Percentiles rank a stretch among this genome's conserved stretches.
These are phyloP conservation scores for Earliella scabrosa DNA, from an alignment of 1,284 basidiomycete genomes.

Conservation along the genomic window DNA sequence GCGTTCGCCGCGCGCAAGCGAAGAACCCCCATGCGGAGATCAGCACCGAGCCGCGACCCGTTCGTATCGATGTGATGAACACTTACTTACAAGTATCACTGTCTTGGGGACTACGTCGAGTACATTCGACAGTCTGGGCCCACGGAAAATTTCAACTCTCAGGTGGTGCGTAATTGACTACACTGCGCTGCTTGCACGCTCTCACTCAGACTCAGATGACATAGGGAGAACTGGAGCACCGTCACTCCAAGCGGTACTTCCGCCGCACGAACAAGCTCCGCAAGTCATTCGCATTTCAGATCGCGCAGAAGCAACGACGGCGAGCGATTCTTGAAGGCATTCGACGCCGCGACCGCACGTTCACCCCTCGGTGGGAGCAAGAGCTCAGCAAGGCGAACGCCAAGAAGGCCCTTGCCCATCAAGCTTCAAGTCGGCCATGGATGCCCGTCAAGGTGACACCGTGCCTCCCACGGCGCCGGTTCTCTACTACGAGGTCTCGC, in stretches of 20 bases:
- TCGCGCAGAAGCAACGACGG: constrained; percentile 19
- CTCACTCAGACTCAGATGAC: neutral
- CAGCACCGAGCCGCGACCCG: neutral
- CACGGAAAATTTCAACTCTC: constrained; percentile 39
- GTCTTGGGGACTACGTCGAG: constrained; percentile 30
- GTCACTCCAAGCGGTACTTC: constrained; percentile 21
- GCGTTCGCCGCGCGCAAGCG: constrained; percentile 13
- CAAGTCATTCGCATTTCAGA: constrained; percentile 7
- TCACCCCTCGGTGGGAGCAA: neutral
- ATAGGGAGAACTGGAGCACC: neutral
- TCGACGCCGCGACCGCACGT: neutral
- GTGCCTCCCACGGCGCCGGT: neutral
- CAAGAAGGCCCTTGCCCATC: constrained; percentile 12
- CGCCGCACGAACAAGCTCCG: neutral
- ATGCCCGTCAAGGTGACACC: constrained; percentile 15
- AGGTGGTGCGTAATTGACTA: constrained; percentile 29
- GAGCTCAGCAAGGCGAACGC: neutral
- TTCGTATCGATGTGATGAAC: neutral
- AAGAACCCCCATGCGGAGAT: neutral
- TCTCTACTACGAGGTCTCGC: constrained; percentile 12
- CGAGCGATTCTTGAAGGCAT: neutral
- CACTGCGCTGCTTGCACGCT: neutral
- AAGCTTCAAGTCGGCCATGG: neutral
- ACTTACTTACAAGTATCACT: constrained; percentile 27
- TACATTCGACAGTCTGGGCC: constrained; percentile 37